A percentile compares a stretch with the other conserved stretches of the same genome.
These are phyloP conservation scores for Aristolochia californica DNA, from an alignment of 164 flowering plant genomes.

Conservation along the genomic window DNA sequence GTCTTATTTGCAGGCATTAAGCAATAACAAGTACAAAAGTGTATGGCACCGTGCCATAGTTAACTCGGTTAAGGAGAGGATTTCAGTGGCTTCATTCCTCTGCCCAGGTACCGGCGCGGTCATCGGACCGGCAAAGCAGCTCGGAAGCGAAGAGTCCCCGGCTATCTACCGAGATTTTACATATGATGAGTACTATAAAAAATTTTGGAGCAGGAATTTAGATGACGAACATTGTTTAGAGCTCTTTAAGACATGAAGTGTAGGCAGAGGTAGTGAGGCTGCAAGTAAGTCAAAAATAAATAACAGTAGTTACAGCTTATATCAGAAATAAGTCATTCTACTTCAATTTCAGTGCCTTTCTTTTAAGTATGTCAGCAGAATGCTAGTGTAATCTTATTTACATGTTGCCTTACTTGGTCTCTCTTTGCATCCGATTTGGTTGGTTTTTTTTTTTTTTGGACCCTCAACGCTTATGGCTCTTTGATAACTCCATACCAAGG, in stretches of 20 bases:
- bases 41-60: slow-evolving; percentile 74
- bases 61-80: slow-evolving; percentile 42
- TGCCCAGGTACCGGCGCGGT: slow-evolving; percentile 46
- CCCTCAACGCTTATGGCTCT: too few species aligned
- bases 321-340: too few species aligned
- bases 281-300: too few species aligned
- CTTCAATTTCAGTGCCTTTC: too few species aligned
- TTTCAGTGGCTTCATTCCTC: slow-evolving; percentile 69
- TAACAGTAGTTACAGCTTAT: too few species aligned
- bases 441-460: too few species aligned
- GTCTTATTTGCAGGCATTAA: slow-evolving; percentile 42
- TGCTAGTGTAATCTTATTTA: too few species aligned
- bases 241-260: slow-evolving; percentile 34
- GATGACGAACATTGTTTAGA: slow-evolving; percentile 66
- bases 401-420: too few species aligned
- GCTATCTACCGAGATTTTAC: slow-evolving; percentile 49
- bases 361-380: too few species aligned
- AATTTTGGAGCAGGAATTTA: slow-evolving; percentile 67
- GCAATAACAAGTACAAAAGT: slow-evolving; percentile 66
- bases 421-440: too few species aligned
- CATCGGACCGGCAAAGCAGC: slow-evolving; percentile 36
- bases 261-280: too few species aligned
- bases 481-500: too few species aligned
- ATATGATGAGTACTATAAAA: slow-evolving; percentile 60
- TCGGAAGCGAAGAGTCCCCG: slow-evolving; percentile 20